phyloP scores from a whole-genome alignment of 2,329 filamentous ascomycete genomes.

The Septoria petroselini region DNA sequence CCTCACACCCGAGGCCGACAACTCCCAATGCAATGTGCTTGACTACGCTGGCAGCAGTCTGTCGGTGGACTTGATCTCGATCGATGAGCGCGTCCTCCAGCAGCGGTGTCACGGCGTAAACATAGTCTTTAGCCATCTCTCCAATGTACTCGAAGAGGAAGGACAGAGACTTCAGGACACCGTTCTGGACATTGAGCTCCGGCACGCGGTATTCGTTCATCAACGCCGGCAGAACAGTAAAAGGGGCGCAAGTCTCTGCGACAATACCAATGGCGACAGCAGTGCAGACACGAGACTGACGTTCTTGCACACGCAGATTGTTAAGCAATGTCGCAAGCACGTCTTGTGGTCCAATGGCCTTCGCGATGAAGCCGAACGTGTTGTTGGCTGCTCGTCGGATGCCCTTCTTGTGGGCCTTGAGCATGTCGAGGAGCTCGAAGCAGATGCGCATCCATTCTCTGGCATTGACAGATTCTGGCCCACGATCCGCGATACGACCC shows the following conservation, averaged over 20 bases:
- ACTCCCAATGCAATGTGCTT: constrained; percentile 97
- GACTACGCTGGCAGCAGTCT: constrained; percentile 93
- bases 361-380: constrained; percentile 98
- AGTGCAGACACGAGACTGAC: constrained; percentile 96
- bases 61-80: constrained; percentile 93
- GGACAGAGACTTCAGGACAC: constrained; percentile 91
- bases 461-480: constrained; percentile 92
- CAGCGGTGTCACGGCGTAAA: constrained; percentile 93
- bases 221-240: constrained; percentile 94
- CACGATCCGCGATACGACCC: constrained; percentile 94
- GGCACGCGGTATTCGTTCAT: constrained; percentile 99
- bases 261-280: constrained; percentile 98
- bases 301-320: constrained; percentile 94
- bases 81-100: constrained; percentile 97
- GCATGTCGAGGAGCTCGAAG: constrained; percentile 97
- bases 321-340: constrained; percentile 92
- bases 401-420: constrained; percentile 99
- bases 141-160: constrained; percentile 99
- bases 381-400: constrained; percentile 98
- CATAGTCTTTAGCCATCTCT: constrained; percentile 98
- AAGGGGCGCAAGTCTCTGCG: constrained; percentile 95
- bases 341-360: constrained; percentile 96
- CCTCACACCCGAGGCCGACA: constrained; percentile 95
- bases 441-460: constrained; percentile 99
- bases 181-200: constrained; percentile 97